Evolutionary conservation across 345 rosid species (phyloP), one percentile per base, ranked within the genome.

Genomic region (Pugionium cornutum): DNA sequence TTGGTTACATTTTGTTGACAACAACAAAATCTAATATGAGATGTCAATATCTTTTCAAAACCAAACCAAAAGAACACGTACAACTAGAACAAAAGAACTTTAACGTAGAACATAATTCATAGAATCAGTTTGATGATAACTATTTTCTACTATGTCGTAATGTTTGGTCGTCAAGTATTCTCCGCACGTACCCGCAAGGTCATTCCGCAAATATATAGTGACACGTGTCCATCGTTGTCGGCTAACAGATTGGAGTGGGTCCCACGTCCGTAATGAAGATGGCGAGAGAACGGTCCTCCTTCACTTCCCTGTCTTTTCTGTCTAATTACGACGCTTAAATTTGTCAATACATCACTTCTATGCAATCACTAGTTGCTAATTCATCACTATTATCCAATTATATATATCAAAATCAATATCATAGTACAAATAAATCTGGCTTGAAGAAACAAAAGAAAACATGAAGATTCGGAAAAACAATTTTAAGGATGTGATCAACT

Each of bases 211-310:
- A 3, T 25, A 44, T 37, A 40, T 36, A 41, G 4, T 8, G 3
- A 25, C 59, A 64, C 70, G 59, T 72, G 75, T 64, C 59, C 5
- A 4, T 1, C 6, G 33, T 40, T 72, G 53, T 54, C 18, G 18
- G n/a, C n/a, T 39, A 11, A 49, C 31, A 55, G 30, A 40, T 32
- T 48, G 4, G 9, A 50, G 29, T 72, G 33, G 65, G 52, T 9
- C 25, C 76, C 70, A 43, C 9, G 3, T 60, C 7, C 40, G 47
- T 69, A 52, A 60, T 60, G 54, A 27, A 58, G 62, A 52, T 67
- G 54, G 53, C 70, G 66, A 42, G 54, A 40, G 66, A 64, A 72
- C 60, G 70, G 76, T 72, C 60, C 53, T 41, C 53, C 59, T 72
- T 72, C 41, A 72, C 60, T 40, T 51, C 28, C 65, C 32, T 57